Evolutionary conservation across 805 yeast species (phyloP).

Genomic region (Candida krabiensis): DNA sequence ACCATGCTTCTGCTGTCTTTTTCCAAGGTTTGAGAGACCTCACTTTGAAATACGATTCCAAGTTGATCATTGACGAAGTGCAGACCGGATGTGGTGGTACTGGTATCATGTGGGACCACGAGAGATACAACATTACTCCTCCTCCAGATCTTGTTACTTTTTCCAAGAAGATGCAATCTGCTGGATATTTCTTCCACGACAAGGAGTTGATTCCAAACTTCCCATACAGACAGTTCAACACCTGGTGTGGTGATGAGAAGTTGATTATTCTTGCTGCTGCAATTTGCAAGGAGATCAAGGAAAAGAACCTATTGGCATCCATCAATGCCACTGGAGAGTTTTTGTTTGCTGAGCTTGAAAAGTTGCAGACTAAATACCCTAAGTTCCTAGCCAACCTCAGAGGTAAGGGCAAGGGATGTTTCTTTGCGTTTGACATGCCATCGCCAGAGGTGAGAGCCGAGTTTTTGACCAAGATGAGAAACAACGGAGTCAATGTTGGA

Average conservation of each 20-base stretch:
- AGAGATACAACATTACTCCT: slow-evolving; percentile 72
- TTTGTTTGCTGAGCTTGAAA: slow-evolving; percentile 56
- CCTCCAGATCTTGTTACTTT: slow-evolving; percentile 85
- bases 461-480: slow-evolving; percentile 59
- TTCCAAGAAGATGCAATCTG: slow-evolving; percentile 86
- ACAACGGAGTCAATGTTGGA: slow-evolving; percentile 74
- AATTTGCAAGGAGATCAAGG: slow-evolving; percentile 63
- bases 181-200: slow-evolving; percentile 81
- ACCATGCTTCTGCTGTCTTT: slow-evolving; percentile 74
- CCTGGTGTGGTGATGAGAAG: slow-evolving; percentile 93
- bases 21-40: slow-evolving; percentile 83
- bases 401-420: slow-evolving; percentile 75
- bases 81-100: slow-evolving; percentile 92
- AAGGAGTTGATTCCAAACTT: slow-evolving; percentile 69
- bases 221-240: slow-evolving; percentile 90
- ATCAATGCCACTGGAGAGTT: slow-evolving; percentile 66
- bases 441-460: slow-evolving; percentile 55
- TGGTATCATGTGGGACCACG: slow-evolving; percentile 86
- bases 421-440: slow-evolving; percentile 77
- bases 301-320: slow-evolving; percentile 56
- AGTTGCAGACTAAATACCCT: slow-evolving; percentile 57
- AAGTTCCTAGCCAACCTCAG: slow-evolving; percentile 54
- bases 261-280: slow-evolving; percentile 74
- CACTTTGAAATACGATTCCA: slow-evolving; percentile 67
- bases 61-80: slow-evolving; percentile 80